phyloP scores from a whole-genome alignment of 1,284 basidiomycete genomes.

The Megacollybia platyphylla region DNA sequence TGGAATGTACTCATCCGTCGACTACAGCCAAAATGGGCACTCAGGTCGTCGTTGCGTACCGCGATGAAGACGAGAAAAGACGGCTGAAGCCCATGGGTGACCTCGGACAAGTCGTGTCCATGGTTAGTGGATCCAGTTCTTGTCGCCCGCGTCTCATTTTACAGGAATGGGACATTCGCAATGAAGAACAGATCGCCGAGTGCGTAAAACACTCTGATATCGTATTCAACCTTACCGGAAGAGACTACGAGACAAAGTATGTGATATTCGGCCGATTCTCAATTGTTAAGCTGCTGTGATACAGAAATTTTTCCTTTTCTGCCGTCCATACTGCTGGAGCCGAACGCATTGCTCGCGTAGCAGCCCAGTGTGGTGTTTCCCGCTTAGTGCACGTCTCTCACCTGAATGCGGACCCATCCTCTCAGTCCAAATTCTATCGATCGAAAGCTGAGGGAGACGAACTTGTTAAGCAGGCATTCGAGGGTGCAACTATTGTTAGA shows the following conservation, averaged over 20 bases:
- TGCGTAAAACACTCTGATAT: constrained; percentile 93
- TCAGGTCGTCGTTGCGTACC: constrained; percentile 91
- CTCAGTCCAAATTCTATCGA: constrained; percentile 76
- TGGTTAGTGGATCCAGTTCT: constrained; percentile 40
- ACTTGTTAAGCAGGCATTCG: constrained; percentile 77
- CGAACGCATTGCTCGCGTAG: constrained; percentile 71
- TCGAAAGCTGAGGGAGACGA: constrained; percentile 89
- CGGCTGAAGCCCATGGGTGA: constrained; percentile 91
- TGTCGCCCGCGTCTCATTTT: constrained; percentile 3
- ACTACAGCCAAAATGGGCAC: constrained; percentile 76
- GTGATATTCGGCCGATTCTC: constrained; percentile 11
- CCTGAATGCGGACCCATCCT: constrained; percentile 77
- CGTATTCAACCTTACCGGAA: constrained; percentile 88
- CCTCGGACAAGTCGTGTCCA: constrained; percentile 90
- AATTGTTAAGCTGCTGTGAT: background rate
- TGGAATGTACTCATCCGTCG: background rate
- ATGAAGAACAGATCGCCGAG: constrained; percentile 85
- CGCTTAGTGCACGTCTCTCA: constrained; percentile 94
- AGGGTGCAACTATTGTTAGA: constrained; percentile 81
- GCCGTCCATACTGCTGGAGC: constrained; percentile 77
- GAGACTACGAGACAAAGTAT: constrained; percentile 88
- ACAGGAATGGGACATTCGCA: constrained; percentile 90
- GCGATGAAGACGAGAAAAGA: constrained; percentile 91
- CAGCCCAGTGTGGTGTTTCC: constrained; percentile 67
- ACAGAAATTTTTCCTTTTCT: constrained; percentile 74